A percentile compares a stretch with the other conserved stretches of the same genome.
phyloP scores from a whole-genome alignment of 371 early-diverging fungal species.

The Mortierella sp. region DNA sequence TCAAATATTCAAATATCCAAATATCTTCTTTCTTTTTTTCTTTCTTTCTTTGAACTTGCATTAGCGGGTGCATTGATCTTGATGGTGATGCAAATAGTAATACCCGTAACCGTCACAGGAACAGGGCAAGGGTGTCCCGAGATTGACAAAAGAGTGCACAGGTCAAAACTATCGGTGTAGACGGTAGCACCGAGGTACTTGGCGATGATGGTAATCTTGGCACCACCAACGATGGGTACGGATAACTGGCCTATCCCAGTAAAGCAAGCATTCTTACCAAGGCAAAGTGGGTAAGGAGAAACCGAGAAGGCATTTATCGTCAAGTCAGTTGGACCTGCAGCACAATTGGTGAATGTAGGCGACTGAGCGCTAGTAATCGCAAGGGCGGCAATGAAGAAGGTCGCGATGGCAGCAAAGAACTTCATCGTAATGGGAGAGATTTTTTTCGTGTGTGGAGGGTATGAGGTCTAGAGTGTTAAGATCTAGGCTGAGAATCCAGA shows the following conservation, averaged over 20 bases:
- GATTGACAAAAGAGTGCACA: background rate
- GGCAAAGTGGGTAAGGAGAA: slow-evolving; percentile 38
- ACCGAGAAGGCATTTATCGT: slow-evolving; percentile 11
- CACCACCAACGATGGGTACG: slow-evolving; percentile 21
- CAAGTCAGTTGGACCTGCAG: slow-evolving; percentile 19
- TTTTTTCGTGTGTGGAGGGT: no score
- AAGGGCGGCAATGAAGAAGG: slow-evolving; percentile 24
- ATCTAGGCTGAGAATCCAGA: no score
- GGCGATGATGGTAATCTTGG: background rate
- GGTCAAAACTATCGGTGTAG: background rate
- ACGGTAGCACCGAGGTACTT: background rate
- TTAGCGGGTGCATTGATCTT: background rate
- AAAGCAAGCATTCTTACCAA: slow-evolving; percentile 27
- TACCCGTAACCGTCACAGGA: background rate
- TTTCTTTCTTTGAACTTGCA: no score
- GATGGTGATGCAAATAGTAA: background rate
- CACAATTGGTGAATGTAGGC: slow-evolving; percentile 29
- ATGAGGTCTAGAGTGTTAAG: no score
- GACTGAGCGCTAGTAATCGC: slow-evolving; percentile 33
- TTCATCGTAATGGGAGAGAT: background rate
- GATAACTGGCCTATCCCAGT: slow-evolving; percentile 25
- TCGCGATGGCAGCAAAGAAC: background rate
- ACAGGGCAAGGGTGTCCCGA: background rate
- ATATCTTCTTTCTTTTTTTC: background rate
- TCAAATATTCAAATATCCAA: background rate